Conservation (phyloP, 2,329 filamentous ascomycete species). For the Incumbomyces lentus region DNA sequence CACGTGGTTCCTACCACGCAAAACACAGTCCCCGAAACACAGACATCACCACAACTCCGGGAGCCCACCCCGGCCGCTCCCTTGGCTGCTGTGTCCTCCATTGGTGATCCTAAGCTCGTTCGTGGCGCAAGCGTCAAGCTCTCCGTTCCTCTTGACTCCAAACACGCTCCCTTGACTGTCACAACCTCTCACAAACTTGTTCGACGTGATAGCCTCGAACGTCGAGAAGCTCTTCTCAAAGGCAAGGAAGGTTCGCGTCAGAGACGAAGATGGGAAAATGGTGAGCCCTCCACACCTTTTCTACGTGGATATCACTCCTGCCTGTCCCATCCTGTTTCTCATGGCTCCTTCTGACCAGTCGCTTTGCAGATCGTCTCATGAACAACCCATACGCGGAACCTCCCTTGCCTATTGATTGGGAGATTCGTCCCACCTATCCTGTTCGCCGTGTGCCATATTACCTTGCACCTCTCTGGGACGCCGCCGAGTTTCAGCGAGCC, state of each 20-base stretch:
- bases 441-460: slow-evolving; percentile 72
- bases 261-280: slow-evolving; percentile 88
- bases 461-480: slow-evolving; percentile 75
- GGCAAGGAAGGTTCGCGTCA: slow-evolving; percentile 85
- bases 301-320: neutral
- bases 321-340: slow-evolving; percentile 1
- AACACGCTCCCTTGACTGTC: slow-evolving; percentile 10
- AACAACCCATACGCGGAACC: slow-evolving; percentile 78
- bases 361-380: slow-evolving; percentile 61
- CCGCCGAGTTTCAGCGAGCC: slow-evolving; percentile 35
- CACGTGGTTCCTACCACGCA: neutral
- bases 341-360: neutral
- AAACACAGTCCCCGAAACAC: neutral
- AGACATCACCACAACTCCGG: too few species aligned
- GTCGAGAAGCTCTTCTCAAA: slow-evolving; percentile 68
- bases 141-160: slow-evolving; percentile 64
- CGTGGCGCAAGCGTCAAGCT: slow-evolving; percentile 52
- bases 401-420: slow-evolving; percentile 72
- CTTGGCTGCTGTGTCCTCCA: neutral
- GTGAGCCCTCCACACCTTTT: slow-evolving; percentile 38
- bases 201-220: slow-evolving; percentile 51
- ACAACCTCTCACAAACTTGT: slow-evolving; percentile 34
- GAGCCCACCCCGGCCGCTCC: neutral
- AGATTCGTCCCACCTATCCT: slow-evolving; percentile 69
- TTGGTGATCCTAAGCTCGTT: slow-evolving; percentile 27